Evolutionary conservation across 805 yeast genomes (phyloP), one percentile per base, ranked within the genome.

Genomic region (Scheffersomyces stipitis): DNA sequence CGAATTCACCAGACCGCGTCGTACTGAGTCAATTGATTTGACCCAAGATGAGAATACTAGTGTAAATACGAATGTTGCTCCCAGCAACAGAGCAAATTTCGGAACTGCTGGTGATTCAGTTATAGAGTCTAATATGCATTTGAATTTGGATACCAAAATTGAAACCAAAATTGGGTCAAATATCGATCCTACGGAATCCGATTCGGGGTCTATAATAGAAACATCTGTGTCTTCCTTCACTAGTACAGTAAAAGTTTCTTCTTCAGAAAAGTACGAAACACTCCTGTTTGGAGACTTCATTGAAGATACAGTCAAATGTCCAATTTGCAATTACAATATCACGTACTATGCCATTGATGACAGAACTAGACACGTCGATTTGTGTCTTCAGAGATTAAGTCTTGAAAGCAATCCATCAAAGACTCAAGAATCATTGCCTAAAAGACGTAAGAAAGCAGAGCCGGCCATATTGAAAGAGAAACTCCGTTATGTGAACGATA

Each of bases 281-380:
- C 10, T 20, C 7, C 9, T 7, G 7, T 20, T 28, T 12, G 8
- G 18, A 13, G 18, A 28, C 10, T 14, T 8, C 30, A 10, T 15
- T 6, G 12, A 5, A 30, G 34, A 31, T 10, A 4, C 5, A 9
- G 34, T 47, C 7, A n/a, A 15, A 13, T 81, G 88, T 49, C 87
- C 86, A 0, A 54, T 81, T 1, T 81, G 88, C 45, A 37, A 41
- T 5, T 35, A 59, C 2, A 54, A 67, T 29, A 44, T 81, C 15
- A 59, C 71, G 2, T 39, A 40, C 1, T 55, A 75, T 14, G 50
- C 61, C 3, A 41, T 79, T 4, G 64, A 64, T 22, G 68, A 64
- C 18, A 58, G 84, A 28, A 70, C 67, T 6, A 54, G 62, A 3
- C 88, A 81, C 49, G 83, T 81, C 13, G 80, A 78, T 38, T 57